phyloP scores from a whole-genome alignment of 257 asterid species.

The Plectranthus barbatus region DNA sequence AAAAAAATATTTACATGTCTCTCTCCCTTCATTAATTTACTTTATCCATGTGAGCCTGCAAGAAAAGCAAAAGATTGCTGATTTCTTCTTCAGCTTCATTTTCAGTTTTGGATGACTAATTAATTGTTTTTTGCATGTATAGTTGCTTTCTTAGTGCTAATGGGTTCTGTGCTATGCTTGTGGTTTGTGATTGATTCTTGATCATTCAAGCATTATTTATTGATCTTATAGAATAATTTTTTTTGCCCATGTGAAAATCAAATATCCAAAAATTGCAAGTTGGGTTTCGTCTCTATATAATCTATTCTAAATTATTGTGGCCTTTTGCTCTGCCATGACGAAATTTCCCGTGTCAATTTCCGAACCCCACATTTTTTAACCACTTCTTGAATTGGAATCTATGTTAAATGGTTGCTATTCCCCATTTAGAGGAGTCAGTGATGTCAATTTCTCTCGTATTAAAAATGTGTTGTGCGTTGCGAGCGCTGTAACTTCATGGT shows the following conservation, averaged over 20 bases:
- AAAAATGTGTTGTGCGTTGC: neutral
- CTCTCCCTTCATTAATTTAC: conserved; percentile 4
- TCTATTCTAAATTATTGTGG: neutral
- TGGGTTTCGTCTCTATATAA: neutral
- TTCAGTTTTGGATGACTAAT: neutral
- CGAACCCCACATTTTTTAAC: neutral
- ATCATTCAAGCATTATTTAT: neutral
- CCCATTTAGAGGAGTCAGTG: neutral
- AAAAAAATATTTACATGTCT: neutral
- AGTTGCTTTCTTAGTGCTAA: neutral
- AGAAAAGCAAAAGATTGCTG: neutral
- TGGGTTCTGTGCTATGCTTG: neutral
- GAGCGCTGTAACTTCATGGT: neutral
- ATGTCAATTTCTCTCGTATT: neutral
- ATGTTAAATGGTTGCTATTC: neutral
- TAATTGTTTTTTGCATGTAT: neutral
- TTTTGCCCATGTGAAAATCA: conserved; percentile 9
- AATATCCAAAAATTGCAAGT: neutral
- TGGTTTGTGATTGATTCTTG: conserved; percentile 1
- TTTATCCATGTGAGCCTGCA: conserved; percentile 14
- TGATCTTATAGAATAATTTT: neutral
- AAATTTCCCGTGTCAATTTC: neutral
- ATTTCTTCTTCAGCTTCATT: conserved; percentile 1
- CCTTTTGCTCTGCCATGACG: neutral
- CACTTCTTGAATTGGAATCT: neutral